Conservation (phyloP, 176 grass and related monocot genomes). For the sorghum (Sorghum bicolor) region DNA sequence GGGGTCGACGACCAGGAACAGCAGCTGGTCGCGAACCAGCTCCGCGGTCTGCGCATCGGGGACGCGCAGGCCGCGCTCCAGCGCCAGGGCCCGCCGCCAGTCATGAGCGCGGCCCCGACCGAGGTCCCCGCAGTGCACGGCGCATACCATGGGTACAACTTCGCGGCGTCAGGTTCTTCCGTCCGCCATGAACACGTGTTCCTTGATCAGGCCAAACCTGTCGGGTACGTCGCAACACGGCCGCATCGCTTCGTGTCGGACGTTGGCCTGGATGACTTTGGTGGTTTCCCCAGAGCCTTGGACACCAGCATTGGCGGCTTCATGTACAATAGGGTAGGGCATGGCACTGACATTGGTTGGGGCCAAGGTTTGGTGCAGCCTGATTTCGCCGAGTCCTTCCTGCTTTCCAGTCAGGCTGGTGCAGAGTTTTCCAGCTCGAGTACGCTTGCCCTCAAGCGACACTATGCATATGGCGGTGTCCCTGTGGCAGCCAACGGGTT, state of each 20-base stretch:
- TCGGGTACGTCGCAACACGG: conserved; percentile 13
- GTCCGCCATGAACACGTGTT: not conserved
- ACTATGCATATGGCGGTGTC: conserved; percentile 10
- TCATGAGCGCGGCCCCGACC: not conserved
- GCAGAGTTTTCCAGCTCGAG: conserved; percentile 9
- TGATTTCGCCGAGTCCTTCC: conserved; percentile 19
- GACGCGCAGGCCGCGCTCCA: conserved; percentile 14
- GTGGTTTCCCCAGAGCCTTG: not conserved
- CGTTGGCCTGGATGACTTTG: conserved; percentile 21
- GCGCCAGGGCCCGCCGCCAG: not conserved
- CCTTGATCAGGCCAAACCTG: conserved; percentile 23
- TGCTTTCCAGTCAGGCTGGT: conserved; percentile 34
- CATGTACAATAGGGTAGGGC: conserved; percentile 35
- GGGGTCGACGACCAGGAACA: conserved; percentile 12
- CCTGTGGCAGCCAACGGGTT: conserved; percentile 4
- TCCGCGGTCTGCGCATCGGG: conserved; percentile 27
- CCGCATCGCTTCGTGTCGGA: conserved; percentile 23
- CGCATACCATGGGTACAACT: conserved; percentile 19
- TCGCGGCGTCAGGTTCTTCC: conserved; percentile 31
- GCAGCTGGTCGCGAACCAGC: conserved; percentile 21
- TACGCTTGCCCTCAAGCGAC: conserved; percentile 14
- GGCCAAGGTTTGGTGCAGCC: conserved; percentile 31
- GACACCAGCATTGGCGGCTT: conserved; percentile 7
- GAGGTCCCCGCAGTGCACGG: not conserved
- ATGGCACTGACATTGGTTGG: conserved; percentile 25